These are phyloP conservation scores for Naematelia aurantialba DNA, from an alignment of 768 basidiomycete genomes.

Conservation along the genomic window DNA sequence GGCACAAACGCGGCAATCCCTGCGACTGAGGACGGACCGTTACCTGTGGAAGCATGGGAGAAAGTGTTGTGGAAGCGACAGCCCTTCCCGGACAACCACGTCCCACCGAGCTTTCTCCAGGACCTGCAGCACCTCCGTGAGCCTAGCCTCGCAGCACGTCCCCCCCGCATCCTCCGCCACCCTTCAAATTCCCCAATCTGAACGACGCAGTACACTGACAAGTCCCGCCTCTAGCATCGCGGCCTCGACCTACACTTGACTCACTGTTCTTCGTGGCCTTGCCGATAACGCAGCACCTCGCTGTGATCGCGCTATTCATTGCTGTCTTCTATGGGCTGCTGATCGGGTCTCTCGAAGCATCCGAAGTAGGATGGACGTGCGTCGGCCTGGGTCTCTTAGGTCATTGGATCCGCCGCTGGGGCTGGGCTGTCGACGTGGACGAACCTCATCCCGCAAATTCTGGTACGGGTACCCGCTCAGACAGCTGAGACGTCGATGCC, in stretches of 20 bases:
- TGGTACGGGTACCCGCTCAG: not conserved
- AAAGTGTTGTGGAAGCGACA: conserved; percentile 54
- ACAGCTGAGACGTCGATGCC: not conserved
- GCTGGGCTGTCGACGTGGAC: conserved; percentile 33
- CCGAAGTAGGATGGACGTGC: conserved; percentile 29
- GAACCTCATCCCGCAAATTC: not conserved
- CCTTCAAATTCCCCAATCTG: not conserved
- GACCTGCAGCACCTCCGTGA: conserved; percentile 57
- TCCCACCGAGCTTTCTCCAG: conserved; percentile 72
- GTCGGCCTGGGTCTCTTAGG: conserved; percentile 15
- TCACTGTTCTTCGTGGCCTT: conserved; percentile 36
- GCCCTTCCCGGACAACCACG: conserved; percentile 77
- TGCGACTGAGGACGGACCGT: not conserved
- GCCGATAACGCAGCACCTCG: conserved; percentile 77
- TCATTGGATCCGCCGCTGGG: conserved; percentile 17
- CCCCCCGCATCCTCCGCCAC: too few relatives aligned
- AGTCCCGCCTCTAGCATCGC: conserved; percentile 16
- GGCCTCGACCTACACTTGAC: conserved; percentile 20
- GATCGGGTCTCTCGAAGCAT: conserved; percentile 12
- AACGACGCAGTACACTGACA: conserved; percentile 4
- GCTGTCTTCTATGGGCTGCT: conserved; percentile 59
- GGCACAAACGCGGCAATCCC: not conserved
- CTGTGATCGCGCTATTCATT: conserved; percentile 75
- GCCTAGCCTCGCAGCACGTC: too few relatives aligned
- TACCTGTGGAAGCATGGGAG: conserved; percentile 22